These are phyloP conservation scores for Coffea canephora DNA, from an alignment of 257 asterid genomes.

Conservation along the genomic window DNA sequence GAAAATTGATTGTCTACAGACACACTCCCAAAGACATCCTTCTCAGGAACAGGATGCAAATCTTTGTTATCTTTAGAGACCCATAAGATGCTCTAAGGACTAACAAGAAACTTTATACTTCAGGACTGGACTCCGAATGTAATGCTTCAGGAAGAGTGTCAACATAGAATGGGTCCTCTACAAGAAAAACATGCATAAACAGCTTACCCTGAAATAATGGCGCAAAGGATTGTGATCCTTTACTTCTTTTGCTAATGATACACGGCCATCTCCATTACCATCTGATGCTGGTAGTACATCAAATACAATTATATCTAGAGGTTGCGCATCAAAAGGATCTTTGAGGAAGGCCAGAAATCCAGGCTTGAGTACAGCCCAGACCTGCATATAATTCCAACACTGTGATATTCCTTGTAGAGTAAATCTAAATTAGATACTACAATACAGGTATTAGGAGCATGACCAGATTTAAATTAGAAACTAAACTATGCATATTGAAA, in stretches of 20 bases:
- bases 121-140: not conserved
- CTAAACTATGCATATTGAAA: not conserved
- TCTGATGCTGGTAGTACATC: constrained; percentile 92
- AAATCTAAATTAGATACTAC: not conserved
- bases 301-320: constrained; percentile 83
- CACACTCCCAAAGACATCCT: not conserved
- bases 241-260: constrained; percentile 85
- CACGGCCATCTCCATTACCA: constrained; percentile 69
- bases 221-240: constrained; percentile 88
- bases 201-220: constrained; percentile 85
- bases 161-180: not conserved
- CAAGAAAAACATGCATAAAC: not conserved
- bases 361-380: constrained; percentile 96
- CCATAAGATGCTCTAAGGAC: not conserved
- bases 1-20: not conserved
- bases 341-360: constrained; percentile 95
- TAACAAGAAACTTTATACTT: not conserved
- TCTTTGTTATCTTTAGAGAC: not conserved
- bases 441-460: not conserved
- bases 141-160: not conserved
- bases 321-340: constrained; percentile 81
- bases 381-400: constrained; percentile 50
- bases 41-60: not conserved
- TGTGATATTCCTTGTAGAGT: not conserved
- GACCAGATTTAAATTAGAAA: not conserved